These are phyloP conservation scores for Fusarium humuli DNA, from an alignment of 2,329 filamentous ascomycete genomes.

Conservation along the genomic window DNA sequence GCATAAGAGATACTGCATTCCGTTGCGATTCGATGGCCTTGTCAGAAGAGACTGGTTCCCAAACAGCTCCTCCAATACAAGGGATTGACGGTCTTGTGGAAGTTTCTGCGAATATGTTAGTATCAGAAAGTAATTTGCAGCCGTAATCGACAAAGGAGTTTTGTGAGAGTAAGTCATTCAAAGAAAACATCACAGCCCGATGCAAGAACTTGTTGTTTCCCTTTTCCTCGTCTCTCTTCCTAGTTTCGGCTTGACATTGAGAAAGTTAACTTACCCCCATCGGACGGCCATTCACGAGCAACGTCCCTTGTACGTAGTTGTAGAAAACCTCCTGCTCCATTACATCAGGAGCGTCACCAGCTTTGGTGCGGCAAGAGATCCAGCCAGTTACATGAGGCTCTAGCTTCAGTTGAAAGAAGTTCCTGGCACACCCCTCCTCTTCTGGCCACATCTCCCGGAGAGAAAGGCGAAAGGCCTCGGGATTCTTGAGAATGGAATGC, in stretches of 20 bases:
- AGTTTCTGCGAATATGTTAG: slow-evolving; percentile 53
- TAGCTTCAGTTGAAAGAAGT: slow-evolving; percentile 9
- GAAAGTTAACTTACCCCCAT: slow-evolving; percentile 32
- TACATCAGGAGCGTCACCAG: background rate
- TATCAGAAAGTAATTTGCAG: background rate
- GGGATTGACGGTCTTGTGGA: slow-evolving; percentile 58
- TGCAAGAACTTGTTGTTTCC: background rate
- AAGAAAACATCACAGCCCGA: too few species aligned
- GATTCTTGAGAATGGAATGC: slow-evolving; percentile 11
- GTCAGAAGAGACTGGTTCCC: slow-evolving; percentile 63
- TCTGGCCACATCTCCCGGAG: slow-evolving; percentile 41
- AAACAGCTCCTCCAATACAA: slow-evolving; percentile 63
- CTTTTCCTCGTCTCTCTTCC: too few species aligned
- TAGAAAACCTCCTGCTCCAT: slow-evolving; percentile 47
- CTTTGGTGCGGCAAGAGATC: slow-evolving; percentile 33
- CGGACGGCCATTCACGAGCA: slow-evolving; percentile 52
- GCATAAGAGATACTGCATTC: slow-evolving; percentile 63
- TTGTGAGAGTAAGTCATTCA: background rate
- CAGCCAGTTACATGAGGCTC: slow-evolving; percentile 7
- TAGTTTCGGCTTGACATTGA: background rate
- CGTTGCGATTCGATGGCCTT: slow-evolving; percentile 61
- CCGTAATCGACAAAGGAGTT: too few species aligned
- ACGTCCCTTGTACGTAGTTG: slow-evolving; percentile 45
- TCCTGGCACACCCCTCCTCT: slow-evolving; percentile 25
- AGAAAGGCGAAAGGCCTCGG: slow-evolving; percentile 31